Base-by-base conservation (phyloP, 306 rosid species). In the Vachellia collinsii region DNA sequence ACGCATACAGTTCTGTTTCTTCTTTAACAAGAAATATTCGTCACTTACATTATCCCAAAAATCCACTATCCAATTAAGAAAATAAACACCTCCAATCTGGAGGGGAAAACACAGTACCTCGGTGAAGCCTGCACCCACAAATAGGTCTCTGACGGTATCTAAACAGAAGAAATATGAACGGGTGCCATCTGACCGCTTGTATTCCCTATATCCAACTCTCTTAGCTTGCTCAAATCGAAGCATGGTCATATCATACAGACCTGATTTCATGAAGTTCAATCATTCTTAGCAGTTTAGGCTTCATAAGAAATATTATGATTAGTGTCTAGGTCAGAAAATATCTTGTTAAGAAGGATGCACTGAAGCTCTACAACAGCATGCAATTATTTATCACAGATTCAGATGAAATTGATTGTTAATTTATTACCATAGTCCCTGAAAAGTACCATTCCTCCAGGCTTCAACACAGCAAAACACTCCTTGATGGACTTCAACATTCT, bases 191-290 rank as follows among this genome's bases (percentile, higher is more conserved):
- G 37, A 53, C 13, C 77, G 50, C 10, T 19, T 74, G 77, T 54
- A 74, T 74, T 74, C 67, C 65, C 77, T 53, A 38, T 19, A 53
- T 37, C 77, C 77, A 20, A 74, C 77, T 38, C 77, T 74, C 66
- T 74, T 74, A 19, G 34, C 77, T 22, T 7, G 38, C 50, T 74
- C 77, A 74, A 74, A 74, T 37, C 77, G 77, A 38, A 74, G 77
- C 99, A 95, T 95, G 16, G 94, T 89, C 99, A 93, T 95, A 87
- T 95, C 99, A 79, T 93, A 95, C 72, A 95, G 96, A 83, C 98
- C 99, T 95, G 91, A 62, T 70, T 79, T 84, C 75, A 80, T 6
- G 64, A 77, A 82, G 39, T 58, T 61, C 68, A 79, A 59, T 79
- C 74, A 83, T 68, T 22, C 74, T 76, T 77, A 79, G 62, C 29